Conservation (phyloP, 2,329 filamentous ascomycete species). For the Aspergillus sp. region DNA sequence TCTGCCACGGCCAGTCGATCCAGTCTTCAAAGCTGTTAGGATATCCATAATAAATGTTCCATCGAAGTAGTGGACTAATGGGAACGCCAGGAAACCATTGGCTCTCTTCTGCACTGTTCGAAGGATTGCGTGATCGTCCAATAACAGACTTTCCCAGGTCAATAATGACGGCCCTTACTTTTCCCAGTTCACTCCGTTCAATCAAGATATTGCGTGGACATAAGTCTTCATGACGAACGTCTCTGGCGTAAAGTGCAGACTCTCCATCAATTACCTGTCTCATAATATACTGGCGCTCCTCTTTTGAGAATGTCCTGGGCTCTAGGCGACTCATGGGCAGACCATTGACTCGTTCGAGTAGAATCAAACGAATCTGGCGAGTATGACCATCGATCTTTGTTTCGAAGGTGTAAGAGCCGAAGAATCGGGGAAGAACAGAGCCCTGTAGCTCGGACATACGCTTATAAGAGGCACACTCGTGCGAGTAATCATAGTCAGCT, state of each 20-base stretch:
- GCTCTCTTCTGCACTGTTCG: background rate
- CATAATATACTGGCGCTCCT: background rate
- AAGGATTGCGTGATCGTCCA: background rate
- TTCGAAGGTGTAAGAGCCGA: background rate
- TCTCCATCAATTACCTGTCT: background rate
- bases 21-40: background rate
- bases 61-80: constrained; percentile 2
- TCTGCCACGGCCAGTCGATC: constrained; percentile 6
- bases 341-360: background rate
- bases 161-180: background rate
- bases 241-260: background rate
- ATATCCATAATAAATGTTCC: background rate
- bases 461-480: background rate
- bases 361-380: background rate
- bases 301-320: background rate
- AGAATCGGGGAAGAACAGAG: background rate
- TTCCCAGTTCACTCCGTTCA: background rate
- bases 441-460: background rate
- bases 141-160: background rate
- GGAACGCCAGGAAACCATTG: background rate
- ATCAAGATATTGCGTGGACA: background rate
- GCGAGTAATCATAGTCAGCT: constrained; percentile 6
- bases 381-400: background rate
- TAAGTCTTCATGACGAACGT: background rate
- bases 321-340: background rate